phyloP scores from a whole-genome alignment of 2,329 filamentous ascomycete genomes.

The Trichoderma sp. region DNA sequence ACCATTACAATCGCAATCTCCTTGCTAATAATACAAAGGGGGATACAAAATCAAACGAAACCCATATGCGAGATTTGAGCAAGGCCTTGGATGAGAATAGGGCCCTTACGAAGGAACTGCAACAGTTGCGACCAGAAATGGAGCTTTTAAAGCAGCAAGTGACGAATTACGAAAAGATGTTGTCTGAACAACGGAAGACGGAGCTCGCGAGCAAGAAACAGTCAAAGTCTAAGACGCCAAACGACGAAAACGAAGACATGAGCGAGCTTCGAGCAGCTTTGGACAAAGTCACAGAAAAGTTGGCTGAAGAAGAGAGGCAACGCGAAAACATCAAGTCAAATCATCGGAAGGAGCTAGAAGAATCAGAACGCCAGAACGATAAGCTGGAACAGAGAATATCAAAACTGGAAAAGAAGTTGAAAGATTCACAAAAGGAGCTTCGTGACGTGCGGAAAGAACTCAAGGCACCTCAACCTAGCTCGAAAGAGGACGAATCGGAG shows the following conservation, averaged over 20 bases:
- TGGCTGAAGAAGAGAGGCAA: conserved; percentile 44
- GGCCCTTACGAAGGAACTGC: conserved; percentile 51
- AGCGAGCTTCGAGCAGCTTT: conserved; percentile 40
- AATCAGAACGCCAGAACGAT: conserved; percentile 61
- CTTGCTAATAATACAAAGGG: conserved; percentile 46
- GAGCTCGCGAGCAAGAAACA: conserved; percentile 76
- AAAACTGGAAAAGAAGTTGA: conserved; percentile 67
- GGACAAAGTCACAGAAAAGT: conserved; percentile 37
- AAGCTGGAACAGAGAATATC: conserved; percentile 69
- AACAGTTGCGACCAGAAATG: conserved; percentile 53
- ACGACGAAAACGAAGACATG: conserved; percentile 38
- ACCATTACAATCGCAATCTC: neutral
- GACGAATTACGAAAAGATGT: conserved; percentile 60
- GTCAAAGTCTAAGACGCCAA: conserved; percentile 33
- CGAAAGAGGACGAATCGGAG: conserved; percentile 35
- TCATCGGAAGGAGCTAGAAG: conserved; percentile 54
- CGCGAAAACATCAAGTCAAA: conserved; percentile 46
- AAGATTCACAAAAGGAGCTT: conserved; percentile 67
- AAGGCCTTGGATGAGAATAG: conserved; percentile 64
- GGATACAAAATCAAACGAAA: conserved; percentile 68
- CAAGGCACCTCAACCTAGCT: conserved; percentile 41
- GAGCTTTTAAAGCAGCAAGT: conserved; percentile 57
- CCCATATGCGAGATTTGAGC: conserved; percentile 65
- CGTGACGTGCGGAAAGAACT: conserved; percentile 56
- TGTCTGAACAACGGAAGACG: conserved; percentile 80